Evolutionary conservation across 2,329 filamentous ascomycete species (phyloP), one percentile per base, ranked within the genome.

Genomic region (Ceratocystiopsis minuta): DNA sequence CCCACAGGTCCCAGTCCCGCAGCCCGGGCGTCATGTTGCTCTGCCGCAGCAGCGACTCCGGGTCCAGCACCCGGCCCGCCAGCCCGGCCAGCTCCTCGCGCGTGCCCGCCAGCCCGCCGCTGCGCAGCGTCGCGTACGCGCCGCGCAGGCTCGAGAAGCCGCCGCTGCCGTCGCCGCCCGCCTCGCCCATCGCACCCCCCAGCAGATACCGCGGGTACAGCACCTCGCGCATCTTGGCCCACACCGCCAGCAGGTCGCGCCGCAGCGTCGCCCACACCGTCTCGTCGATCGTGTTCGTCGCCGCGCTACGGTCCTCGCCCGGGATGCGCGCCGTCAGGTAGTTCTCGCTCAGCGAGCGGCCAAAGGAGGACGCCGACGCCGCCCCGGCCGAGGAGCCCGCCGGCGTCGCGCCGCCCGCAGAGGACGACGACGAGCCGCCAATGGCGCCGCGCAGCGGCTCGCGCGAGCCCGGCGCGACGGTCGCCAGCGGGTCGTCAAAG

Each of bases 1-100:
- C 90, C 90, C 90, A 98, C 40, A 98, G 72, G 68, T 98, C 90
- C 90, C 90, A 98, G 63, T 98, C 87, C 47, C 88, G 69, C 55
- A 96, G 63, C 1, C 87, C 87, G 40, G 92, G 82, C 50, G 80
- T 88, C 84, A 95, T 92, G 55, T 73, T 72, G 50, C 70, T 75
- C 57, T 72, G 68, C 44, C 54, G 61, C 34, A 78, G 61, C 50
- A 79, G 57, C 34, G 64, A 58, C 56, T 79, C 75, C n/a, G 73
- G 60, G 57, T 79, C 75, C 60, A 78, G 64, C 50, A 76, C 71
- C 36, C 75, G 62, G 37, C 70, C 72, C 6, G 74, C 74, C 40
- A 79, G 57, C 1, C 72, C 70, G 0, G 69, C 68, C 37, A 79
- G 60, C 58, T 78, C 75, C 43, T 78, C 73, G 45, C 75, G 60